Conservation (phyloP, 495 filamentous ascomycete genomes). For the Penicillium crystallinum region DNA sequence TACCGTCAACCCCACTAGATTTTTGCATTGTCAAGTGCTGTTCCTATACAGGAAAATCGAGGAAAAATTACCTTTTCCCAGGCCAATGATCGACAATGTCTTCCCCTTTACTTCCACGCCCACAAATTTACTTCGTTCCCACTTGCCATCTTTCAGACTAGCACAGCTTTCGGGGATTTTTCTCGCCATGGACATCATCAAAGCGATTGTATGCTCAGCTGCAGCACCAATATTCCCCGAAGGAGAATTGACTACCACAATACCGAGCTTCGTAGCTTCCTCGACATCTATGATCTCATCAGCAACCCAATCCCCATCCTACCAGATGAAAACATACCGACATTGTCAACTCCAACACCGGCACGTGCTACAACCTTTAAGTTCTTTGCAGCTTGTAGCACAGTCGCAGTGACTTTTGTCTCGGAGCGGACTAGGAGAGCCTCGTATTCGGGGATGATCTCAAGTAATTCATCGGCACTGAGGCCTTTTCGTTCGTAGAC, state of each 20-base stretch:
- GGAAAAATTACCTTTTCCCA: slow-evolving; percentile 53
- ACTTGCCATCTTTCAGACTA: slow-evolving; percentile 55
- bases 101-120: slow-evolving; percentile 68
- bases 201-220: slow-evolving; percentile 62
- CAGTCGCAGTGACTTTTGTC: slow-evolving; percentile 59
- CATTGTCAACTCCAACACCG: slow-evolving; percentile 73
- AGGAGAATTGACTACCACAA: slow-evolving; percentile 68
- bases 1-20: slow-evolving; percentile 62
- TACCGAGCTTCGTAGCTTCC: slow-evolving; percentile 57
- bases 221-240: slow-evolving; percentile 66
- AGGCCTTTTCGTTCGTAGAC: slow-evolving; percentile 56
- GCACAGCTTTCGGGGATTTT: slow-evolving; percentile 57
- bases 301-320: neutral
- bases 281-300: slow-evolving; percentile 43
- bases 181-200: slow-evolving; percentile 60
- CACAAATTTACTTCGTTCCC: slow-evolving; percentile 64
- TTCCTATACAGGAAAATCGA: neutral
- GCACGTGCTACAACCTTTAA: slow-evolving; percentile 69
- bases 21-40: too few relatives aligned
- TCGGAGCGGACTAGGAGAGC: slow-evolving; percentile 68
- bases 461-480: slow-evolving; percentile 49
- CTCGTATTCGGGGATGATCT: slow-evolving; percentile 57
- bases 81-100: slow-evolving; percentile 60
- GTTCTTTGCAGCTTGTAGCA: slow-evolving; percentile 53
- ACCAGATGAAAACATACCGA: slow-evolving; percentile 29